These are phyloP conservation scores for Singerocomus inundabilis DNA, from an alignment of 1,284 basidiomycete species.

Conservation along the genomic window DNA sequence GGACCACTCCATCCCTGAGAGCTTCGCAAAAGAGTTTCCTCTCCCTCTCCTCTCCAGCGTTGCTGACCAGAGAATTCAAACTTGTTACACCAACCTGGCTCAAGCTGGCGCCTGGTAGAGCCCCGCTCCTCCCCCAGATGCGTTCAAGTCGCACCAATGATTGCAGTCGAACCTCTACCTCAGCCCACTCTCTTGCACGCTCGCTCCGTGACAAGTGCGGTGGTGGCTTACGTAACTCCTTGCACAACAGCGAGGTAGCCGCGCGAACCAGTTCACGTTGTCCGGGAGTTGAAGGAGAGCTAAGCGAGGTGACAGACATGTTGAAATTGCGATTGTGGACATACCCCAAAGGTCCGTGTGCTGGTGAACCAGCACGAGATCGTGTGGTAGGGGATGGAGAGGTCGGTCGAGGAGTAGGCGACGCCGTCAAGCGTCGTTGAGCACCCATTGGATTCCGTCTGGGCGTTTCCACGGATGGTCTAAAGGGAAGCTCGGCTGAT, in stretches of 20 bases:
- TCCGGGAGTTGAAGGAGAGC: slow-evolving; percentile 45
- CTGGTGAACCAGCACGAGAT: slow-evolving; percentile 38
- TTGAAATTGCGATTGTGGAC: slow-evolving; percentile 52
- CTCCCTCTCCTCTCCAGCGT: slow-evolving; percentile 71
- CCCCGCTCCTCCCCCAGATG: slow-evolving; percentile 61
- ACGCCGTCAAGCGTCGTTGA: slow-evolving; percentile 31
- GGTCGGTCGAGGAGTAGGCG: slow-evolving; percentile 38
- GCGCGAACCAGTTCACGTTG: slow-evolving; percentile 62
- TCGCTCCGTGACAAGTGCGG: slow-evolving; percentile 48
- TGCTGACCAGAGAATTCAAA: slow-evolving; percentile 41
- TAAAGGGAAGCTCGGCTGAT: slow-evolving; percentile 35
- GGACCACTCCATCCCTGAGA: slow-evolving; percentile 77
- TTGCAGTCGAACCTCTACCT: slow-evolving; percentile 67
- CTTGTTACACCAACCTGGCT: slow-evolving; percentile 41
- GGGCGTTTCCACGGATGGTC: slow-evolving; percentile 29
- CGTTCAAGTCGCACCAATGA: slow-evolving; percentile 65
- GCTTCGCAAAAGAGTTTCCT: slow-evolving; percentile 69
- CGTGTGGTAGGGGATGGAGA: slow-evolving; percentile 27
- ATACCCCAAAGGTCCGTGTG: slow-evolving; percentile 44
- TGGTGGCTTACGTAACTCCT: slow-evolving; percentile 59
- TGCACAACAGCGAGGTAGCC: slow-evolving; percentile 61
- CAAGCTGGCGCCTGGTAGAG: slow-evolving; percentile 38
- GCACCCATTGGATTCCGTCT: slow-evolving; percentile 33
- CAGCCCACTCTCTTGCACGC: slow-evolving; percentile 59
- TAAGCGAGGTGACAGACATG: slow-evolving; percentile 53